These are phyloP conservation scores for Candida maesae DNA, from an alignment of 805 yeast genomes.

Conservation along the genomic window DNA sequence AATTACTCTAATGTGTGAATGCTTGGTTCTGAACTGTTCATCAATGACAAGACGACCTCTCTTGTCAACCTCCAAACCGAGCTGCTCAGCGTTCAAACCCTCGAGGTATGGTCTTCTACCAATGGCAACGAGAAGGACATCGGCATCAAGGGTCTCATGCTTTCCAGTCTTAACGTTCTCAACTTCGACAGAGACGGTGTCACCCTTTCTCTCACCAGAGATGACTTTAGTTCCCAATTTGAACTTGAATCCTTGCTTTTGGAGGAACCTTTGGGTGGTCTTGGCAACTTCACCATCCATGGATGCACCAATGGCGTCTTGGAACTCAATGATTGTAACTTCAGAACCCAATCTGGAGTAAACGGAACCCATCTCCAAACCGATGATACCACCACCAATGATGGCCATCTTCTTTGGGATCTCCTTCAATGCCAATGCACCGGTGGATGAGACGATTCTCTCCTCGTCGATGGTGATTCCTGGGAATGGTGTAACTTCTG, in stretches of 20 bases:
- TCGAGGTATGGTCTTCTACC: conserved; percentile 98
- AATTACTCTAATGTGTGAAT: conserved; percentile 90
- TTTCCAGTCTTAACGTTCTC: conserved; percentile 88
- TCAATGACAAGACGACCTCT: conserved; percentile 93
- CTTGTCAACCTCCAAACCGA: conserved; percentile 89
- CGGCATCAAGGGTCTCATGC: conserved; percentile 77
- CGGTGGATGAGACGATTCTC: conserved; percentile 95
- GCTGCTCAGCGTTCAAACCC: conserved; percentile 82
- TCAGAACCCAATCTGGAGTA: conserved; percentile 93
- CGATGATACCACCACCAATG: conserved; percentile 99
- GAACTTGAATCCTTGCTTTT: conserved; percentile 94
- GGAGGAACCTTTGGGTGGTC: conserved; percentile 79
- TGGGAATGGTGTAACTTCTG: conserved; percentile 98
- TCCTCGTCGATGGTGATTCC: conserved; percentile 96
- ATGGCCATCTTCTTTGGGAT: conserved; percentile 88
- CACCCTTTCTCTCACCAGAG: conserved; percentile 85
- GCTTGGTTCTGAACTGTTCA: conserved; percentile 87
- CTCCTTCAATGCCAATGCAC: conserved; percentile 79
- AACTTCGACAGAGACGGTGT: conserved; percentile 76
- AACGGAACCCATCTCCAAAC: conserved; percentile 98
- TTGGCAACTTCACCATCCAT: conserved; percentile 97
- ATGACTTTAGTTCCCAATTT: conserved; percentile 89
- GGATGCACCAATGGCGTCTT: conserved; percentile 91
- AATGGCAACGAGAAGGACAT: conserved; percentile 91
- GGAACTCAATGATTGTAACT: conserved; percentile 93